Base-by-base conservation (phyloP, 129 eudicot genomes). In the Oenanthe sinensis region DNA sequence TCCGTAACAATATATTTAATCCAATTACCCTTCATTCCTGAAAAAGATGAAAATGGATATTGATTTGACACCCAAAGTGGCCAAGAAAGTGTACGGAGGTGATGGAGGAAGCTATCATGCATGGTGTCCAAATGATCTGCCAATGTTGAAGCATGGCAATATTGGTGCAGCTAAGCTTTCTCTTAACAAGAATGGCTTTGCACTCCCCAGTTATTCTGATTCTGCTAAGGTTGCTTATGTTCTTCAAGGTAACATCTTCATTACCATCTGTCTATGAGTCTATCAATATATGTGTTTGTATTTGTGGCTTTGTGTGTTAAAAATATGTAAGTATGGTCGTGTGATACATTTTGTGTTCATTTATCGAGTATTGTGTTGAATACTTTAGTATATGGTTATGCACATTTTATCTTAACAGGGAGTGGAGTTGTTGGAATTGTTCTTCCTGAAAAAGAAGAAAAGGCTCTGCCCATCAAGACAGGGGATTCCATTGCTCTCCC, bases 141-240 rank as follows among this genome's bases (percentile, higher is more conserved):
- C 93, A 0, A 92, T 92, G 96, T 87, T 92, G 22, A 78, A 79
- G 9, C 77, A 87, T 60, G 96, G 93, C 33, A 90, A 92, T 83
- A 88, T 92, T 63, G 97, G 97, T 15, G 97, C 97, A 8, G 88
- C 85, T 10, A 92, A 92, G 55, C 89, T 92, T 28, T 82, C 86
- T 16, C 87, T 92, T 0, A 75, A 70, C 86, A 90, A 92, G 79
- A 54, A 82, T 48, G 97, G 97, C 0, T 81, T 92, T 43, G 97
- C 97, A 68, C 84, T 90, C 12, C 97, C 97, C 28, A 79, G 84
- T 6, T 89, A 89, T 75, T 91, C 95, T 14, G 97, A 91, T 85
- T 91, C 95, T 33, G 88, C 94, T 68, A 91, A 87, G 85, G 89
- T 73, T 14, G 76, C 76, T 73, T 73, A 73, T 73, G 76, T 73